phyloP scores from a whole-genome alignment of 345 rosid species.

The Ailanthus altissimus region DNA sequence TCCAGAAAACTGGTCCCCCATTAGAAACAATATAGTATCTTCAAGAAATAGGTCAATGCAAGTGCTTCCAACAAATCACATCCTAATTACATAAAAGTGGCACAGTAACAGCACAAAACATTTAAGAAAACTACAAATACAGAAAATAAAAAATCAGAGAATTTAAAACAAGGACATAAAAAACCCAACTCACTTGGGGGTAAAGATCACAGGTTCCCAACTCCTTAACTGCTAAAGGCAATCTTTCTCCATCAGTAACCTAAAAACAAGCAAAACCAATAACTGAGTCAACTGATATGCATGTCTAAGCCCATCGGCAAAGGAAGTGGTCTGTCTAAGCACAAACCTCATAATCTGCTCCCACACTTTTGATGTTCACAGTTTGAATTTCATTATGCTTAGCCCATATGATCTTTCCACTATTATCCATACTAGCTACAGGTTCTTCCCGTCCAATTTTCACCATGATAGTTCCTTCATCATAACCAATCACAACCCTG shows the following conservation, averaged over 20 bases:
- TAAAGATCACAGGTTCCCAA: slow-evolving; percentile 99
- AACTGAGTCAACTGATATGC: slow-evolving; percentile 23
- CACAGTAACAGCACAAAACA: background rate
- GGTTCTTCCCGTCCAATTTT: slow-evolving; percentile 98
- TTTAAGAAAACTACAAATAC: background rate
- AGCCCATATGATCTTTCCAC: slow-evolving; percentile 99
- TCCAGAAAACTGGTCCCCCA: background rate
- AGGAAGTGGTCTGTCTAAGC: background rate
- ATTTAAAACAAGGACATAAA: slow-evolving; percentile 25
- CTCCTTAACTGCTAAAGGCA: slow-evolving; percentile 98
- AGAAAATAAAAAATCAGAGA: slow-evolving; percentile 2
- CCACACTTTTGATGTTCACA: slow-evolving; percentile 93
- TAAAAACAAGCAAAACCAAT: slow-evolving; percentile 34
- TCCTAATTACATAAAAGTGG: background rate
- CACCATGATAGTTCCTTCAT: slow-evolving; percentile 99
- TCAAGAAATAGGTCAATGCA: slow-evolving; percentile 12
- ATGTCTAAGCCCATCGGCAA: slow-evolving; percentile 18
- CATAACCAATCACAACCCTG: slow-evolving; percentile 98
- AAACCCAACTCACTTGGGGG: slow-evolving; percentile 77
- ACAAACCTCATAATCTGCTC: slow-evolving; percentile 92
- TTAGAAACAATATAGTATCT: background rate
- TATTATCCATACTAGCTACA: slow-evolving; percentile 98
- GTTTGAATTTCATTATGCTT: slow-evolving; percentile 99
- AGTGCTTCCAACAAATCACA: slow-evolving; percentile 21
- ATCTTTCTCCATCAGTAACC: slow-evolving; percentile 98